Evolutionary conservation across 1,139 yeast genomes (phyloP).

Genomic region (Blastobotrys arbuscula): DNA sequence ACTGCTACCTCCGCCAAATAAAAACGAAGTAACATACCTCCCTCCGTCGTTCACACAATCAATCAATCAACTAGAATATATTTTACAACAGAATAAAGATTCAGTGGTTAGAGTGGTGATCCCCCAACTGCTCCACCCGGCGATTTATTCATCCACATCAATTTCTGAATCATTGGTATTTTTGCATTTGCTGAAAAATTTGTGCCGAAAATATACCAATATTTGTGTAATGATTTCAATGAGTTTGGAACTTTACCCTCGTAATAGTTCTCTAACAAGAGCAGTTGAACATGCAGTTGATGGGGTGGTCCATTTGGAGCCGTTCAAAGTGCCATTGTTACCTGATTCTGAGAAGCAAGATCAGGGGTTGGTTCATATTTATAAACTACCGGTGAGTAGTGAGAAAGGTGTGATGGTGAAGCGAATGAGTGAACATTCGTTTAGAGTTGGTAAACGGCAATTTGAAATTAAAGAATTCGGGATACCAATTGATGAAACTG

Average conservation of each 20-base stretch:
- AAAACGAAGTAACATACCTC: constrained; percentile 41
- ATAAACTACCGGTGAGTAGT: constrained; percentile 65
- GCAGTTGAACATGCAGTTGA: constrained; percentile 61
- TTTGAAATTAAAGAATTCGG: constrained; percentile 92
- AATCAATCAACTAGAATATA: constrained; percentile 13
- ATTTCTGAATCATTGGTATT: constrained; percentile 54
- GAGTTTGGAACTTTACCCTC: constrained; percentile 63
- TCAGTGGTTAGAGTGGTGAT: constrained; percentile 59
- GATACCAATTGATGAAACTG: constrained; percentile 83
- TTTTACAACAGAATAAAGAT: constrained; percentile 13
- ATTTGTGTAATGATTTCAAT: constrained; percentile 52
- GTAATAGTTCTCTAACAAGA: constrained; percentile 45
- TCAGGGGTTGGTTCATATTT: constrained; percentile 79
- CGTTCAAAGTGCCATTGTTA: constrained; percentile 72
- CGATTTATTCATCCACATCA: constrained; percentile 55
- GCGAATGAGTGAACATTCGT: constrained; percentile 73
- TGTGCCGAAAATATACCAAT: constrained; percentile 45
- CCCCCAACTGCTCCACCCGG: constrained; percentile 78
- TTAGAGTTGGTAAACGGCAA: constrained; percentile 73
- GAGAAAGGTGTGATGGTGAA: constrained; percentile 78
- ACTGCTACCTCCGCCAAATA: constrained; percentile 51
- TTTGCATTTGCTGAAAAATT: constrained; percentile 51
- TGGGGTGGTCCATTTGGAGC: constrained; percentile 68
- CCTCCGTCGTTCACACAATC: constrained; percentile 11
- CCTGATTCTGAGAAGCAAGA: constrained; percentile 36